Evolutionary conservation across 495 filamentous ascomycete species (phyloP).

Genomic region (Podospora pseudoanserina): DNA sequence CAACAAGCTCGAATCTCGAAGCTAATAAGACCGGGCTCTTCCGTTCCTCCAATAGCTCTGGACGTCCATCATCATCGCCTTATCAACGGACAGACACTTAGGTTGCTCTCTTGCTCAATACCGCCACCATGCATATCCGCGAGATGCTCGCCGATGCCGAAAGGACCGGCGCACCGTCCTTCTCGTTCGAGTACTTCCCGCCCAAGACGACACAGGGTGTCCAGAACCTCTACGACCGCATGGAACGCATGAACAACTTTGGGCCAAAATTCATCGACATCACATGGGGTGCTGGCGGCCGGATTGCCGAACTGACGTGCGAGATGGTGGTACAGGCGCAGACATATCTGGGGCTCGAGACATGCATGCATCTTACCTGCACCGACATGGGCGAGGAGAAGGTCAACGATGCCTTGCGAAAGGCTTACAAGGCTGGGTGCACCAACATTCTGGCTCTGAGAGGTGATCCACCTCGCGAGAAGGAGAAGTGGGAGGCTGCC

Average conservation of each 20-base stretch:
- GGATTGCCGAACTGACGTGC: constrained; percentile 83
- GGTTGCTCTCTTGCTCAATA: background rate
- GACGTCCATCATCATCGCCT: background rate
- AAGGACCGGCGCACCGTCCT: constrained; percentile 68
- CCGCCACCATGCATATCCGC: constrained; percentile 70
- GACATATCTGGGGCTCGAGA: constrained; percentile 93
- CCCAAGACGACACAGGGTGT: constrained; percentile 99
- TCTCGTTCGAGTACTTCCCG: constrained; percentile 99
- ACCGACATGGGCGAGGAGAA: constrained; percentile 94
- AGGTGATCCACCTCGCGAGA: constrained; percentile 91
- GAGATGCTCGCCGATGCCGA: constrained; percentile 86
- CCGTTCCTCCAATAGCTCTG: background rate
- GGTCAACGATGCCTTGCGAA: constrained; percentile 80
- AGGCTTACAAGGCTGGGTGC: constrained; percentile 92
- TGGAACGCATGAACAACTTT: constrained; percentile 96
- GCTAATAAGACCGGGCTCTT: constrained; percentile 1
- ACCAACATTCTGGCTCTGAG: constrained; percentile 95
- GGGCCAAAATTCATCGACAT: constrained; percentile 96
- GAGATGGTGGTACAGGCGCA: constrained; percentile 98
- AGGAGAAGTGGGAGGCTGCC: constrained; percentile 86
- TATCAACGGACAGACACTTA: background rate
- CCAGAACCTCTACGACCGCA: constrained; percentile 98
- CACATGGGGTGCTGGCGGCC: constrained; percentile 96
- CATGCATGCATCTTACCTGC: constrained; percentile 98
- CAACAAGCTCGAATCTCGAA: background rate